These are phyloP conservation scores for Mycena haematopus DNA, from an alignment of 768 basidiomycete genomes.

Conservation along the genomic window DNA sequence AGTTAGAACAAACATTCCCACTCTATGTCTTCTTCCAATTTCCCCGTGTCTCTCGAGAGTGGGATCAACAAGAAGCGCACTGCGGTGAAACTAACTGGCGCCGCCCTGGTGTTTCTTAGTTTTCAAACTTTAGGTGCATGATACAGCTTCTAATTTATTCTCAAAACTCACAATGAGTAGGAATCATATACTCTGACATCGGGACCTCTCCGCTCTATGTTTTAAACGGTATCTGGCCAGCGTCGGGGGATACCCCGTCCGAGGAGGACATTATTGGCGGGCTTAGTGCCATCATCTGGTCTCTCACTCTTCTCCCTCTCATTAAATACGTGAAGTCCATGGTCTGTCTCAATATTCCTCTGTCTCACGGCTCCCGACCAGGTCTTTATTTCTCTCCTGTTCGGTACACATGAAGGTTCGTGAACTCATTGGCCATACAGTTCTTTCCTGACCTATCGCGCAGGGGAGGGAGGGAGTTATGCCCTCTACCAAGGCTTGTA, in stretches of 20 bases:
- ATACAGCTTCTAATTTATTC: neutral
- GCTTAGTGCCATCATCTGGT: conserved; percentile 69
- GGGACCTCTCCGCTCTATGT: conserved; percentile 71
- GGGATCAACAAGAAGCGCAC: conserved; percentile 39
- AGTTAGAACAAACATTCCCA: neutral
- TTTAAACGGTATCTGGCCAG: conserved; percentile 68
- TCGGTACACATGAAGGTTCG: conserved; percentile 59
- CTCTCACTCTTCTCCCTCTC: conserved; percentile 63
- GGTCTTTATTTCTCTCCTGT: conserved; percentile 55
- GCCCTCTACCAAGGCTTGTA: conserved; percentile 68
- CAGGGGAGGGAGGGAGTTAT: conserved; percentile 74
- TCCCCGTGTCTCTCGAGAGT: conserved; percentile 31
- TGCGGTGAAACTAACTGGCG: conserved; percentile 39
- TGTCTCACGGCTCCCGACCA: conserved; percentile 53
- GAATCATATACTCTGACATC: conserved; percentile 57
- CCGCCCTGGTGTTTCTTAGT: conserved; percentile 39
- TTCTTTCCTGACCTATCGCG: conserved; percentile 7
- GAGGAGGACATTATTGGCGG: conserved; percentile 69
- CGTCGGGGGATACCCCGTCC: conserved; percentile 51
- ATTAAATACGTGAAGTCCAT: conserved; percentile 61
- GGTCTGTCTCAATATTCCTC: conserved; percentile 28
- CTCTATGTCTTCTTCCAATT: conserved; percentile 30
- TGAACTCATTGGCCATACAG: neutral
- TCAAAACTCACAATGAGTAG: conserved; percentile 32
- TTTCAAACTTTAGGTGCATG: conserved; percentile 42